Conservation (phyloP, 176 grass and related monocot genomes). For the Oryza meridionalis region DNA sequence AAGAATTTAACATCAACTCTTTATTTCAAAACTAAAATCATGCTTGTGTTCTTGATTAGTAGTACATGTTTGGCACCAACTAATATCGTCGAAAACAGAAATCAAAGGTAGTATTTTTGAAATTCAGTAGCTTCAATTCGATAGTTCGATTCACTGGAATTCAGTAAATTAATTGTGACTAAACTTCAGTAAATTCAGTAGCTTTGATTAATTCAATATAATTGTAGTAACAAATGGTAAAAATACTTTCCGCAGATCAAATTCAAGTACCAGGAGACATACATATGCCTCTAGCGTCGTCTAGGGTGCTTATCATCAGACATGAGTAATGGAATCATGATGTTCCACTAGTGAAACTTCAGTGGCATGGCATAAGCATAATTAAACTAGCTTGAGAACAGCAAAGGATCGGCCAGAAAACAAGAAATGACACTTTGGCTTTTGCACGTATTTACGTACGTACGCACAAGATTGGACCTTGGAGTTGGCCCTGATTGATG, state of each 20-base stretch:
- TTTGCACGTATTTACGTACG: not conserved
- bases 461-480: not conserved
- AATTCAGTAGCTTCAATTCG: too few relatives aligned
- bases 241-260: not conserved
- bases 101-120: too few relatives aligned
- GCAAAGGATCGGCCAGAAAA: slow-evolving; percentile 2
- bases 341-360: not conserved
- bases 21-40: too few relatives aligned
- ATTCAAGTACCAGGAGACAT: not conserved
- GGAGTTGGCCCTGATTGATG: slow-evolving; percentile 7
- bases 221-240: not conserved
- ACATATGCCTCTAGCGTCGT: not conserved
- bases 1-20: not conserved
- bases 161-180: not conserved
- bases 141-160: too few relatives aligned
- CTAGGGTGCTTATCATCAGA: not conserved
- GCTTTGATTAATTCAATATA: not conserved
- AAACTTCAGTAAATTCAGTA: not conserved
- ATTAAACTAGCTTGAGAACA: slow-evolving; percentile 1
- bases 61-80: too few relatives aligned
- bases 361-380: not conserved
- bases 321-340: slow-evolving; percentile 33
- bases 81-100: too few relatives aligned
- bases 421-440: not conserved
- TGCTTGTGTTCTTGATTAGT: too few relatives aligned